Percentiles rank a stretch among this genome's conserved stretches.
Conservation (phyloP, 139 green algal genomes). For the Auxenochlorella pyrenoidosa region DNA sequence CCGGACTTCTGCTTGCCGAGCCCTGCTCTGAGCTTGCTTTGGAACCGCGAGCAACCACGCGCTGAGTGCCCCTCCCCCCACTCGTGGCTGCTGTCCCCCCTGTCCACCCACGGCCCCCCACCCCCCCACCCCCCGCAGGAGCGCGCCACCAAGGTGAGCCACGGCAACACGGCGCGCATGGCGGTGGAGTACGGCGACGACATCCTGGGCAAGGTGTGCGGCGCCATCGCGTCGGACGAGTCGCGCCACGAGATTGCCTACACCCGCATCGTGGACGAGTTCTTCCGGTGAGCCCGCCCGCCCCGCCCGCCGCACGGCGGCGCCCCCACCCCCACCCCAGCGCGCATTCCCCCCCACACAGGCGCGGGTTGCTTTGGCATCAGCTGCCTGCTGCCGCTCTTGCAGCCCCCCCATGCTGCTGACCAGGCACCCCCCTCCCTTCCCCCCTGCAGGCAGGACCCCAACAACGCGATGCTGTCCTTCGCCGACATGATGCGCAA, state of each 20-base stretch:
- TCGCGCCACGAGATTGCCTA: constrained; percentile 97
- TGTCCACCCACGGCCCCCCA: no score
- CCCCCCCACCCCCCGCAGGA: constrained; percentile 54
- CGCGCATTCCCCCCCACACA: background rate
- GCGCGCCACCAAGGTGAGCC: constrained; percentile 94
- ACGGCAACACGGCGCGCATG: constrained; percentile 95
- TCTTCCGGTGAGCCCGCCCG: constrained; percentile 73
- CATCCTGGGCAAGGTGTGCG: constrained; percentile 90
- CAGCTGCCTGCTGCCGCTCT: background rate
- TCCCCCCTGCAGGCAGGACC: constrained; percentile 66
- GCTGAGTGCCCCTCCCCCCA: no score
- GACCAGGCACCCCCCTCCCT: no score
- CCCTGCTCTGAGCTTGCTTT: no score
- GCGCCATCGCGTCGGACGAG: constrained; percentile 94
- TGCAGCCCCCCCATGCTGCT: background rate
- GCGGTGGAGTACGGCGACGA: constrained; percentile 92
- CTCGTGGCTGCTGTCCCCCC: no score
- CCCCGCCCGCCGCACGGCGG: no score
- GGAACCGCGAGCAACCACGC: no score
- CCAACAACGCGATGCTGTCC: constrained; percentile 86
- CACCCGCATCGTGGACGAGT: constrained; percentile 88
- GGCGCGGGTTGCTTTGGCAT: background rate
- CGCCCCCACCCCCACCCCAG: background rate
- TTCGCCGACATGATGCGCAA: constrained; percentile 99
- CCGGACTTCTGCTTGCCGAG: no score